Evolutionary conservation across 768 basidiomycete species (phyloP), one percentile per base, ranked within the genome.

Genomic region (Calocera viscosa): DNA sequence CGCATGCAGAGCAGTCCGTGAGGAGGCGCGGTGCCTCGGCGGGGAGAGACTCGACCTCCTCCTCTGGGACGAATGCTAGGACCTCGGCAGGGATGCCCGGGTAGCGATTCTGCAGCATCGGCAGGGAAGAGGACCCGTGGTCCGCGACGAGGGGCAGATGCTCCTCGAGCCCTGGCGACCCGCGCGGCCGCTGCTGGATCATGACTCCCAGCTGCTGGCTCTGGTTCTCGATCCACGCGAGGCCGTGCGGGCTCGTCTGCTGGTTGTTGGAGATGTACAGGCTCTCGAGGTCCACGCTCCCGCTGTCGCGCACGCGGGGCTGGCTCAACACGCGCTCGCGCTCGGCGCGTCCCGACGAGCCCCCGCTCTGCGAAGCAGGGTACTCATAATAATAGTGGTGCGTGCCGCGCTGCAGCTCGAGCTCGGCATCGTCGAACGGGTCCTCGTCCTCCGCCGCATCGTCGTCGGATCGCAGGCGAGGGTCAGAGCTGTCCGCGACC

Each of bases 1-100:
- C 88, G 71, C 94, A 97, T 53, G 84, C 83, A 0, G 91, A 93
- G 75, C 94, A 97, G 63, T 85, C 83, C 0, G 92, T 91, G 19
- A 90, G 82, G 53, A 81, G 80, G 28, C 83, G 82, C 2, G 82
- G 79, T 10, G 87, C 83, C 24, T 67, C 68, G 33, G 40, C 43
- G 30, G 66, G 68, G 35, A 40, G 33, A 16, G 63, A 64, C 30
- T 64, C 63, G 63, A 60, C 53, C 30, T 60, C 53, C 30, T 72
- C 73, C 49, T 75, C 74, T 24, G 72, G 66, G 38, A 71, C 60
- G 39, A 68, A 65, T 5, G 69, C 65, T 19, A 67, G 70, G 11
- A 70, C 65, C 49, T 68, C 66, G 10, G 68, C 24, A 7, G 63
- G 64, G 16, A 69, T 66, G 11, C 66, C 65, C 16, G 68, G 53